phyloP scores from a whole-genome alignment of 2,329 filamentous ascomycete species.

The Penicillium polonicum region DNA sequence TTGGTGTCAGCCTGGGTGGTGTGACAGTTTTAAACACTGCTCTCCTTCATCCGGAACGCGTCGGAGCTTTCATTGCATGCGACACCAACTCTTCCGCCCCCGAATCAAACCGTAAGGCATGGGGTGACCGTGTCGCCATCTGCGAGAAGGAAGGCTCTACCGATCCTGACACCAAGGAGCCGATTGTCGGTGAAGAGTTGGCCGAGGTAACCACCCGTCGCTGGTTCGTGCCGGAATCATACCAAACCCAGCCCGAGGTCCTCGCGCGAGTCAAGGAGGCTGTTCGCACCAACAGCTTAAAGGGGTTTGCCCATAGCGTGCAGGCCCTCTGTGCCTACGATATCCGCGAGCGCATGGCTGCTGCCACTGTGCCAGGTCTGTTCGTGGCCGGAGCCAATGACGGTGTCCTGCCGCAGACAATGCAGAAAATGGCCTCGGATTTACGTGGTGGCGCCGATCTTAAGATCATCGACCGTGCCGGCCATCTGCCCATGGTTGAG shows the following conservation, averaged over 20 bases:
- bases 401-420: conserved; percentile 72
- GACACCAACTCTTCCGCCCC: conserved; percentile 76
- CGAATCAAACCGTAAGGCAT: conserved; percentile 71
- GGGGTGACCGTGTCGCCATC: conserved; percentile 72
- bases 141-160: conserved; percentile 56
- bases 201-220: conserved; percentile 69
- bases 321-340: conserved; percentile 59
- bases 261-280: conserved; percentile 64
- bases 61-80: conserved; percentile 66
- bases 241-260: conserved; percentile 54
- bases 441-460: conserved; percentile 61
- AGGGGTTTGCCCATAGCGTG: conserved; percentile 77
- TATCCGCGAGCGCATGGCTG: conserved; percentile 45
- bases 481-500: conserved; percentile 84
- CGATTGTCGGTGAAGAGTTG: conserved; percentile 62
- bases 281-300: conserved; percentile 66
- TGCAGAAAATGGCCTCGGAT: conserved; percentile 67
- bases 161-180: conserved; percentile 41
- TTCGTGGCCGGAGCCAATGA: conserved; percentile 73
- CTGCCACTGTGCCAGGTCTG: conserved; percentile 47
- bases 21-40: conserved; percentile 73
- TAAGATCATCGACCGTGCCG: conserved; percentile 66
- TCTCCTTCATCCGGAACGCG: conserved; percentile 60
- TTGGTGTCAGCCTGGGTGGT: conserved; percentile 80
- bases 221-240: conserved; percentile 68